Evolutionary conservation across 257 asterid species (phyloP), one percentile per base, ranked within the genome.

Genomic region (Solanum pimpinellifolium): DNA sequence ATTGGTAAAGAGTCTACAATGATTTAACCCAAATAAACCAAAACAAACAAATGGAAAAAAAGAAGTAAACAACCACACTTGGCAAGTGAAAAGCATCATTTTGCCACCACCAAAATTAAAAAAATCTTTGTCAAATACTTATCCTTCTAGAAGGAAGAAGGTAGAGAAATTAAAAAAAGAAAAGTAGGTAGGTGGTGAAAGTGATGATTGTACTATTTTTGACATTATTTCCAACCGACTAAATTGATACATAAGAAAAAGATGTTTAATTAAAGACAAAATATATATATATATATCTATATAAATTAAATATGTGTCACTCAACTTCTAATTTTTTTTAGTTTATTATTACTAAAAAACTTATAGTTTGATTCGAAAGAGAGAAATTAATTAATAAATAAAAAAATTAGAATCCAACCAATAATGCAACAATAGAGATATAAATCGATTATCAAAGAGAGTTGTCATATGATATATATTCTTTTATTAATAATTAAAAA

Each of bases 391-490:
- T 4, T 75, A 6, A 47, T 11, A 80, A 27, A 9, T 80, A 15
- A 47, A 46, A 27, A 27, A 47, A 15, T 20, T 16, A 47, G 42
- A 80, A 49, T 47, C 66, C 15, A 78, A 47, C 42, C 42, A 78
- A 47, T 78, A 78, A 27, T 46, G 66, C 84, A 78, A 78, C 66
- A 46, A 47, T 47, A 46, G 13, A 25, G 60, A 46, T 27, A 56
- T 52, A 52, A 52, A 52, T 52, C 23, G 23, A 52, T 52, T 56
- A 56, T 23, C 4, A 56, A 56, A 1, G 2, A 18, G n/a, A 7
- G 2, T 21, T 0, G 0, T 0, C 2, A 2, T 2, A 0, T 18
- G n/a, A 0, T 56, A 56, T 18, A 56, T 56, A 2, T 7, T 7
- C 4, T 1, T 56, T 18, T 2, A 56, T 56, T 1, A 9, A 7